Percentiles rank a stretch among this genome's conserved stretches.
Evolutionary conservation across 176 grass and related monocot species (phyloP).

Genomic region (Carex cristatella): DNA sequence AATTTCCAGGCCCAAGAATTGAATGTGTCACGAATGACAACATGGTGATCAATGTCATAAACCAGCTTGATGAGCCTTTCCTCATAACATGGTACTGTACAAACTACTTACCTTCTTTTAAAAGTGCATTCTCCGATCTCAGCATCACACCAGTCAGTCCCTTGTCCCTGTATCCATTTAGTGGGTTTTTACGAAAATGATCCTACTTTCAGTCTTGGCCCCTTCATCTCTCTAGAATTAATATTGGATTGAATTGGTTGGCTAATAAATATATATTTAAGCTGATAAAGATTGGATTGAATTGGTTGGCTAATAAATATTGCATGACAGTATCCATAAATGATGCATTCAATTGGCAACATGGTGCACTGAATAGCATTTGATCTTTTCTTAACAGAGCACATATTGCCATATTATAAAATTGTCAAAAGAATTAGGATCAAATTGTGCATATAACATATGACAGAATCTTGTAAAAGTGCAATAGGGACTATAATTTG

Average conservation of each 20-base stretch:
- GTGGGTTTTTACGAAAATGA: neutral
- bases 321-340: neutral
- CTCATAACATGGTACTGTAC: constrained; percentile 62
- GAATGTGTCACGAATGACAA: constrained; percentile 95
- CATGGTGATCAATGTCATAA: constrained; percentile 63
- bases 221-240: too few relatives aligned
- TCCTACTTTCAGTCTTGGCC: neutral
- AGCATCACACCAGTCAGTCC: neutral
- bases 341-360: neutral
- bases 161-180: neutral
- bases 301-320: too few relatives aligned
- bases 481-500: too few relatives aligned
- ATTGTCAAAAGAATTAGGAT: neutral
- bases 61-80: constrained; percentile 80
- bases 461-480: neutral
- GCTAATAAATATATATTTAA: too few relatives aligned
- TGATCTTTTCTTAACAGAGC: neutral
- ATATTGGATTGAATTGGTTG: too few relatives aligned
- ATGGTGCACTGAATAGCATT: neutral
- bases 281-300: too few relatives aligned
- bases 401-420: neutral
- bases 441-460: neutral
- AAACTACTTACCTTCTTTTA: neutral
- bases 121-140: neutral
- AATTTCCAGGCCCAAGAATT: constrained; percentile 75